These are phyloP conservation scores for Crithidia brevicula DNA, from an alignment of 208 protist genomes.

Conservation along the genomic window DNA sequence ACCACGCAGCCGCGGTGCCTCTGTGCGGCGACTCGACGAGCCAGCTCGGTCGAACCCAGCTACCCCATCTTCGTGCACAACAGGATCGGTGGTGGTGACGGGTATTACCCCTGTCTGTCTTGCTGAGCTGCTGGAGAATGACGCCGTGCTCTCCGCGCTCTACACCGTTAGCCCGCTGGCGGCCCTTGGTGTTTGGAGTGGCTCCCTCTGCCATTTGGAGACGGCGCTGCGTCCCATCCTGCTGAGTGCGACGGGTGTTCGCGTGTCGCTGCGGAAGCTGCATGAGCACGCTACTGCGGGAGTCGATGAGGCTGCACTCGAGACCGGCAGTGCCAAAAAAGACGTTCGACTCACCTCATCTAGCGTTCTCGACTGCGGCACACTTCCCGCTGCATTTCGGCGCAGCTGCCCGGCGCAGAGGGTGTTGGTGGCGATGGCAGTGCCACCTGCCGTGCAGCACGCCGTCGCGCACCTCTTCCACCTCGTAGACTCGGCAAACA, in stretches of 20 bases:
- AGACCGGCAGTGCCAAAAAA: not conserved
- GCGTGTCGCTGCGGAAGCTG: constrained; percentile 28
- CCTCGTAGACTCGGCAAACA: constrained; percentile 5
- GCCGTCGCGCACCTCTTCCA: constrained; percentile 28
- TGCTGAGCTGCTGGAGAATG: constrained; percentile 31
- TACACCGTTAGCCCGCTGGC: constrained; percentile 24
- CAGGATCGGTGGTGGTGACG: constrained; percentile 20
- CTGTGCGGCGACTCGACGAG: not conserved
- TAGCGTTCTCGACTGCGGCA: too few species aligned
- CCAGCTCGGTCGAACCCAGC: too few species aligned
- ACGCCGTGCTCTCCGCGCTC: constrained; percentile 20
- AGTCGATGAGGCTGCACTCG: not conserved
- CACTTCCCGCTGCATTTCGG: too few species aligned
- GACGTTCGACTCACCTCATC: too few species aligned
- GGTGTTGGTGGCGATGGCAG: constrained; percentile 22
- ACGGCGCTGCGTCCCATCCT: constrained; percentile 23
- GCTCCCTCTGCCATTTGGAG: constrained; percentile 21
- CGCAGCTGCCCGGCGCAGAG: not conserved
- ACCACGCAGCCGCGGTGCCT: constrained; percentile 7
- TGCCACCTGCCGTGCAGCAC: constrained; percentile 33
- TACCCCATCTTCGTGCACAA: too few species aligned
- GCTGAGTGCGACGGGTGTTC: constrained; percentile 29
- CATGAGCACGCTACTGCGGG: not conserved
- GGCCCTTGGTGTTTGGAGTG: constrained; percentile 28
- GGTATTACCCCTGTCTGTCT: constrained; percentile 34